Evolutionary conservation across 306 rosid species (phyloP).

Genomic region (Dalbergia cochinchinensis): DNA sequence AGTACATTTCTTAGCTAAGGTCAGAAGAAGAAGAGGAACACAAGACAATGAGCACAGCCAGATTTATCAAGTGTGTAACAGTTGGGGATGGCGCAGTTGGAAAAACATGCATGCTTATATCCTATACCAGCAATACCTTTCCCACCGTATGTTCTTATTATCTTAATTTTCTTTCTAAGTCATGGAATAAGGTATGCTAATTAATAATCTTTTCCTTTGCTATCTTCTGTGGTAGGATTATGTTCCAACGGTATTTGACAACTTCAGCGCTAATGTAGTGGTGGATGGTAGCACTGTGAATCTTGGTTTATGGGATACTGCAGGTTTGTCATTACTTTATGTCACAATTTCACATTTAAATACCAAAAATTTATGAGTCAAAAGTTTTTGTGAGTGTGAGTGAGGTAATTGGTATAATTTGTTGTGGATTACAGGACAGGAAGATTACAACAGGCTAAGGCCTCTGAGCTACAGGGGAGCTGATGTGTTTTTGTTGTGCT

Average conservation of each 20-base stretch:
- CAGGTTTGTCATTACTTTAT: slow-evolving; percentile 53
- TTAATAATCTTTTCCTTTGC: slow-evolving; percentile 18
- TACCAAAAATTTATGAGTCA: not conserved
- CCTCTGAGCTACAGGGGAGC: slow-evolving; percentile 98
- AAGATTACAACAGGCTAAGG: slow-evolving; percentile 95
- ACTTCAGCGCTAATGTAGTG: slow-evolving; percentile 74
- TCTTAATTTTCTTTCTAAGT: not conserved
- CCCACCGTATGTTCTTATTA: slow-evolving; percentile 69
- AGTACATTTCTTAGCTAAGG: slow-evolving; percentile 42
- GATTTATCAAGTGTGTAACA: slow-evolving; percentile 95
- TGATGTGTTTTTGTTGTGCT: slow-evolving; percentile 90
- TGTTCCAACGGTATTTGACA: slow-evolving; percentile 83
- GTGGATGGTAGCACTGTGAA: slow-evolving; percentile 74
- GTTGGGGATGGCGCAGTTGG: slow-evolving; percentile 99
- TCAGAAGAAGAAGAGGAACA: slow-evolving; percentile 35
- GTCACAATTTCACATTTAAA: slow-evolving; percentile 8
- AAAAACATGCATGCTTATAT: slow-evolving; percentile 96
- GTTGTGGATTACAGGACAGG: slow-evolving; percentile 70
- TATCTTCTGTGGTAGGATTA: slow-evolving; percentile 63
- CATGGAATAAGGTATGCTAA: slow-evolving; percentile 28
- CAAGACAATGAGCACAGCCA: slow-evolving; percentile 72
- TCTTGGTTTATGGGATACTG: slow-evolving; percentile 84
- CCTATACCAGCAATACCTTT: slow-evolving; percentile 91
- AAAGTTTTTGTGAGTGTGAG: not conserved
- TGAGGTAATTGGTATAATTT: slow-evolving; percentile 18